Base-by-base conservation (phyloP, 2,329 filamentous ascomycete genomes). In the Xylaria sp. region DNA sequence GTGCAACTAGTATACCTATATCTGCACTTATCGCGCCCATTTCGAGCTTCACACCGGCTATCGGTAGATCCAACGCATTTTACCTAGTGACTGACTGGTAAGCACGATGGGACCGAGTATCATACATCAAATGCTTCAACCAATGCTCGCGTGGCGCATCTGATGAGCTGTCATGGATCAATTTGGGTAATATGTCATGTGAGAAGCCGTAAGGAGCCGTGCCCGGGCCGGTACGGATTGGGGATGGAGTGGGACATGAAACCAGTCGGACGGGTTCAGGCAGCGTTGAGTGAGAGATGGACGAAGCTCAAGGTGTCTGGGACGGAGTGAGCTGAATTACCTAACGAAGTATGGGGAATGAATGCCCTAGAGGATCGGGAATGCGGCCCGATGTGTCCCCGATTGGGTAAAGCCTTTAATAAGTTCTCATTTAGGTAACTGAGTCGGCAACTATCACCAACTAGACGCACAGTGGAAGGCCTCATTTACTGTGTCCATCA, bases 101-200 rank as follows among this genome's bases (percentile, higher is more conserved):
- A 59, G 36, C 50, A 48, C 41, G 30, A 55, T 5, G 20, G 28
- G 43, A 30, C 25, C 12, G 55, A 36, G 30, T 48, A 56, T 36
- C 45, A 55, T n/a, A 41, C 60, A 60, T 53, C 36, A 66, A 48
- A 63, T 52, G 48, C 25, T 45, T 46, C n/a, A 12, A 23, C 39
- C 45, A 60, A 55, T 62, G 43, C 30, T 52, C 46, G 25, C 39
- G 43, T 39, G 57, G 39, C 48, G 25, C 41, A 48, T 30, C 13
- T 23, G 15, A 56, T n/a, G 25, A 34, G 45, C n/a, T 25, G 55
- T 39, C 53, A 23, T 18, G 50, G 65, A 48, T 68, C 68, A 70
- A 68, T 68, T 30, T 65, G 68, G 68, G 65, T 70, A 70, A 70
- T 65, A 70, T 70, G 65, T 63, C 68, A 70, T 68, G 68, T 70